Base-by-base conservation (phyloP, 352 stramenopile species). In the Saprolegnia parasitica region DNA sequence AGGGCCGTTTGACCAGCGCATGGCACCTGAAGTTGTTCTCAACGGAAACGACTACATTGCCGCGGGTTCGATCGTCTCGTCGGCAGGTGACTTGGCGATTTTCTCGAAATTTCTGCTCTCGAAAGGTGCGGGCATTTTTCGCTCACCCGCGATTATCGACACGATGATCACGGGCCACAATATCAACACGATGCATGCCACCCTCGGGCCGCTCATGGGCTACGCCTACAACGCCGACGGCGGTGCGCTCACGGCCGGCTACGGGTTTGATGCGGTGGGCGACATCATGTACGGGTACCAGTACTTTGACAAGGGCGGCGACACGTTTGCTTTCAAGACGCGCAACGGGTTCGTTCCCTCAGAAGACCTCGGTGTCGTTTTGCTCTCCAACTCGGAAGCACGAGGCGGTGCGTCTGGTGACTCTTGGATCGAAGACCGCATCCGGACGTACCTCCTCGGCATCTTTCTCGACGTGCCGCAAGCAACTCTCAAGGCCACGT, bases 251-350 rank as follows among this genome's bases (percentile, higher is more conserved):
- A 73, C 80, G 2, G 80, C 76, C 24, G 60, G 60, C 47, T 89
- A 89, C 29, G 83, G 81, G 16, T 83, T 91, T 54, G 83, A 91
- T 49, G 83, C 80, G 61, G 71, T 87, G 54, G 79, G 74, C 0
- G 68, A 78, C 10, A 79, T 73, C 0, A 75, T 87, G 49, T 88
- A 80, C 77, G 81, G 81, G 4, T 78, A 88, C 68, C 74, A 76
- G 49, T 89, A 89, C 63, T 77, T 77, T 35, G 83, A 91, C 71
- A 91, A 91, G 70, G 81, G 78, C 35, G 81, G 80, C 4, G 83
- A 89, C 64, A 83, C 80, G 5, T 37, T 71, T 0, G 61, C 78
- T 1, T 81, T 89, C 54, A 74, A 86, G 15, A 88, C 80, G 3
- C 76, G 80, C n/a, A 87, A 79, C 4, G 81, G 83, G 0, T 83